These are phyloP conservation scores for Meyerozyma guilliermondii DNA, from an alignment of 1,139 yeast species.

Conservation along the genomic window DNA sequence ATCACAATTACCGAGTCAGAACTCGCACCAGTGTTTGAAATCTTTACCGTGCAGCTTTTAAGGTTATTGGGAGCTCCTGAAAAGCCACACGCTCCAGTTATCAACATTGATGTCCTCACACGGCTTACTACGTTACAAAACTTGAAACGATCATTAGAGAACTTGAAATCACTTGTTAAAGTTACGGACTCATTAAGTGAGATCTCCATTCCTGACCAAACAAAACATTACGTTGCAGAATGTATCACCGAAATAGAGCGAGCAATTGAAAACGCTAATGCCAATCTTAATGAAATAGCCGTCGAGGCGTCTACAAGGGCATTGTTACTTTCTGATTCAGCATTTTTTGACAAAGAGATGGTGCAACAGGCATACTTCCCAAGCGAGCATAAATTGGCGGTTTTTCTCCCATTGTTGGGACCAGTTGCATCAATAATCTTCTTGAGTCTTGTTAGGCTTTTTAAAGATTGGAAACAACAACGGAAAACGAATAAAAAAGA, in stretches of 20 bases:
- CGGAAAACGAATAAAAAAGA: conserved; percentile 3
- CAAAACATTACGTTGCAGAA: conserved; percentile 41
- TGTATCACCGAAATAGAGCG: conserved; percentile 31
- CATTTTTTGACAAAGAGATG: conserved; percentile 92
- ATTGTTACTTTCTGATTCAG: conserved; percentile 56
- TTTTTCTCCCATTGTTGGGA: conserved; percentile 82
- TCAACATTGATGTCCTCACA: conserved; percentile 63
- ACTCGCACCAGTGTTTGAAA: conserved; percentile 56
- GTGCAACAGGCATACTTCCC: conserved; percentile 94
- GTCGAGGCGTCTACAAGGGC: conserved; percentile 53
- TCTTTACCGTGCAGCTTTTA: conserved; percentile 71
- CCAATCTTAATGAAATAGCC: conserved; percentile 32
- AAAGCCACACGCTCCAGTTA: conserved; percentile 46
- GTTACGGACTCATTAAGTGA: conserved; percentile 64
- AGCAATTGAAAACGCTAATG: conserved; percentile 26
- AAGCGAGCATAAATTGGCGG: conserved; percentile 90
- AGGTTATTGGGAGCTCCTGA: conserved; percentile 66
- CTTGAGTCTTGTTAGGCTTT: conserved; percentile 45
- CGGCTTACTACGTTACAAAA: conserved; percentile 56
- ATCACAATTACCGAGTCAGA: conserved; percentile 36
- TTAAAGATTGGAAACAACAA: conserved; percentile 18
- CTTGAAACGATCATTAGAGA: conserved; percentile 43
- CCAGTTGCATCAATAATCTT: conserved; percentile 72
- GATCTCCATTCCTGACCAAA: conserved; percentile 77
- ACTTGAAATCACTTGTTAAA: conserved; percentile 65